Conservation (phyloP, 352 stramenopile species). For the Phytophthora citricola region DNA sequence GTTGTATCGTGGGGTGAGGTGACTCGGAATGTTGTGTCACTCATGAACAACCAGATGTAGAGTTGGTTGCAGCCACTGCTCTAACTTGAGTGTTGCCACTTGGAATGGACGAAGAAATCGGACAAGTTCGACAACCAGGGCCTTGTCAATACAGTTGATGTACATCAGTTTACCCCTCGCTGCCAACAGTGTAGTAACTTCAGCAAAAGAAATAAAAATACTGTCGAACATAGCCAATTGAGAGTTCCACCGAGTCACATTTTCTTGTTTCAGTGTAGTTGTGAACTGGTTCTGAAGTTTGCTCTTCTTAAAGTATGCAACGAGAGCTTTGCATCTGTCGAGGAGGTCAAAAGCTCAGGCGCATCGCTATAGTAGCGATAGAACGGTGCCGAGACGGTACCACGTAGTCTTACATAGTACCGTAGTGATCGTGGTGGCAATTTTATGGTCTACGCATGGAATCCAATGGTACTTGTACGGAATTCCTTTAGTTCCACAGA, state of each 20-base stretch:
- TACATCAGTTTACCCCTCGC: neutral
- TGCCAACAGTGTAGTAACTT: neutral
- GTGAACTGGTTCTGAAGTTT: constrained; percentile 6
- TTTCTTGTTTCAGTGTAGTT: constrained; percentile 16
- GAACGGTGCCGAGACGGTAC: neutral
- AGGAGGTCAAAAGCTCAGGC: constrained; percentile 1
- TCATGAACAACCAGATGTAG: neutral
- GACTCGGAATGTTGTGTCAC: neutral
- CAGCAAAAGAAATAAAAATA: constrained; percentile 11
- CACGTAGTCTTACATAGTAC: constrained; percentile 7
- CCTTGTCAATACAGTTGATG: constrained; percentile 1
- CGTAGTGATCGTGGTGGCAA: constrained; percentile 5
- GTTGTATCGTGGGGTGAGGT: neutral
- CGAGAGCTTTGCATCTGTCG: constrained; percentile 9
- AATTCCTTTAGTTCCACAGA: constrained; percentile 6
- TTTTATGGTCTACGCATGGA: constrained; percentile 14
- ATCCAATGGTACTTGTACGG: constrained; percentile 7
- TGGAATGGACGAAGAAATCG: neutral
- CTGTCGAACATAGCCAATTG: neutral
- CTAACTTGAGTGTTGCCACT: neutral
- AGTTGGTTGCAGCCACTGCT: neutral
- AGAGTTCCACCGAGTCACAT: constrained; percentile 9
- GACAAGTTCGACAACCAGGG: neutral
- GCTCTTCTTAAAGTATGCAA: constrained; percentile 2
- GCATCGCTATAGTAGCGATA: constrained; percentile 2